Evolutionary conservation across 768 basidiomycete species (phyloP).

Genomic region (Tricholoma furcatifolium): DNA sequence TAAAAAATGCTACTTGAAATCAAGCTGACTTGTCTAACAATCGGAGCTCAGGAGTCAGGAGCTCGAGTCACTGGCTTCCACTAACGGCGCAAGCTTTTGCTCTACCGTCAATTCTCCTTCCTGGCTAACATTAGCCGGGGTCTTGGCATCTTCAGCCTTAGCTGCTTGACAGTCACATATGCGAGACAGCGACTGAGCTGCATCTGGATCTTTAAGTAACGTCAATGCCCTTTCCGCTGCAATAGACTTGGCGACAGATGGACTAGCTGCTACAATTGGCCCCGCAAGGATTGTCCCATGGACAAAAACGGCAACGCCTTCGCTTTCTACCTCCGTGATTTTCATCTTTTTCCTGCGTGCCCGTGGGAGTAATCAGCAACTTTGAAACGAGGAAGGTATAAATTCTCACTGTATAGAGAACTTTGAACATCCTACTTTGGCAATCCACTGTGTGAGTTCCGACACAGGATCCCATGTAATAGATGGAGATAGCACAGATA

Average conservation of each 20-base stretch:
- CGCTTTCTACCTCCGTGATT: conserved; percentile 21
- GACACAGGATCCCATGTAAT: conserved; percentile 72
- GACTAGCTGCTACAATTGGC: conserved; percentile 58
- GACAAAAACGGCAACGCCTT: conserved; percentile 55
- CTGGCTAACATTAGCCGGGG: conserved; percentile 8
- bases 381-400: neutral
- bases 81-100: neutral
- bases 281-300: conserved; percentile 58
- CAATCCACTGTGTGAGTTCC: conserved; percentile 67
- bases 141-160: conserved; percentile 5
- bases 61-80: no score
- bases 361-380: neutral
- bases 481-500: conserved; percentile 57
- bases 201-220: conserved; percentile 47
- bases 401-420: conserved; percentile 29
- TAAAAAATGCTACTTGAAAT: no score
- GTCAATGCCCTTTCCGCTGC: conserved; percentile 62
- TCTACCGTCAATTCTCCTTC: neutral
- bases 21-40: no score
- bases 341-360: conserved; percentile 21
- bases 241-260: conserved; percentile 62
- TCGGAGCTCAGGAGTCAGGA: no score
- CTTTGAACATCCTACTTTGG: conserved; percentile 52
- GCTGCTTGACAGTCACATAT: conserved; percentile 35
- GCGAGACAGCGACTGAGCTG: conserved; percentile 40